phyloP scores from a whole-genome alignment of 2,329 filamentous ascomycete genomes.

The Colletotrichum camelliae region DNA sequence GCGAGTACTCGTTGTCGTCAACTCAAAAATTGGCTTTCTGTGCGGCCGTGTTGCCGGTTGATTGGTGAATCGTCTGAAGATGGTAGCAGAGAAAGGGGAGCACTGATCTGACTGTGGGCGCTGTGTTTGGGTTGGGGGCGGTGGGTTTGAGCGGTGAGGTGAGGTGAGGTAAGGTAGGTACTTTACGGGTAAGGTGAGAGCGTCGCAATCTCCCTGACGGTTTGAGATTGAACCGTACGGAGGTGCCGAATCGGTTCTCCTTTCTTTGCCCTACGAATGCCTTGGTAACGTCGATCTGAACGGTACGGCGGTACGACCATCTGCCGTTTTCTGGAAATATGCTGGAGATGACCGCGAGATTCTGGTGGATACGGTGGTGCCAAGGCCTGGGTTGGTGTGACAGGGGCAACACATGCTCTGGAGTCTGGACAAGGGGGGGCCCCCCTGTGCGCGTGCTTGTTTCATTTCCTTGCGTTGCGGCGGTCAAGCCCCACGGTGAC shows the following conservation, averaged over 20 bases:
- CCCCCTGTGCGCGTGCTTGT: slow-evolving; percentile 14
- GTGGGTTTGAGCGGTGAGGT: neutral
- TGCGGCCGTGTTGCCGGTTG: neutral
- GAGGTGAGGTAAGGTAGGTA: neutral
- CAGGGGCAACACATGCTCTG: slow-evolving; percentile 10
- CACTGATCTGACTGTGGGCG: neutral
- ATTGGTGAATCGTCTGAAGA: slow-evolving; percentile 11
- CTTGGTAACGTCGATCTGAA: neutral
- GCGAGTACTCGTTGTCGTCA: neutral
- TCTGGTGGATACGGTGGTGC: neutral
- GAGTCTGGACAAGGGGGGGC: neutral
- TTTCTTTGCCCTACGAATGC: neutral
- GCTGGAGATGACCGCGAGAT: neutral
- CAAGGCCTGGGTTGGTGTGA: neutral
- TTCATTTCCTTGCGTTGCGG: slow-evolving; percentile 24
- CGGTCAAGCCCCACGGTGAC: slow-evolving; percentile 22
- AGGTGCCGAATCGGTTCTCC: slow-evolving; percentile 5
- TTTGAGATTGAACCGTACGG: slow-evolving; percentile 19
- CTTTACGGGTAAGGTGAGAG: slow-evolving; percentile 4
- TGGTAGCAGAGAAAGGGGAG: neutral
- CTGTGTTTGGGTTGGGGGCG: neutral
- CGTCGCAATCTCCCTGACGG: slow-evolving; percentile 19
- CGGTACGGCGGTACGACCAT: neutral
- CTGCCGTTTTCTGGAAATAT: neutral
- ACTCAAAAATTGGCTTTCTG: neutral